Percentiles rank a stretch among this genome's conserved stretches.
phyloP scores from a whole-genome alignment of 495 filamentous ascomycete genomes.

The Aspergillus carlsbadensis region DNA sequence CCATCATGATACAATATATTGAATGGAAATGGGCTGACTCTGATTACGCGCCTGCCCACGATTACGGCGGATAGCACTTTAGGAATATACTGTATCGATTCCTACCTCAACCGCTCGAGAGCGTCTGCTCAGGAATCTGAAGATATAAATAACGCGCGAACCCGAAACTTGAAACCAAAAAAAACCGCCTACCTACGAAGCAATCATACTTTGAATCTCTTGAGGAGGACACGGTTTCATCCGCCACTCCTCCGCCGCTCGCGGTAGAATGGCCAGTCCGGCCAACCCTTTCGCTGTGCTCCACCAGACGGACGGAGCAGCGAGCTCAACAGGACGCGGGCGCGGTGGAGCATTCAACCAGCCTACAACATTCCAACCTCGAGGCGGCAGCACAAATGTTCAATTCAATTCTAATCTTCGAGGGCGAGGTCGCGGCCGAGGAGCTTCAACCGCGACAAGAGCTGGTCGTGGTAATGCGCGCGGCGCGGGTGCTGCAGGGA shows the following conservation, averaged over 20 bases:
- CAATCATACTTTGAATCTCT: neutral
- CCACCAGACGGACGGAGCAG: constrained; percentile 29
- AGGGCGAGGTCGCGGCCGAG: constrained; percentile 34
- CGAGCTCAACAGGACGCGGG: constrained; percentile 32
- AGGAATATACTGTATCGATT: constrained; percentile 14
- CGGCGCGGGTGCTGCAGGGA: constrained; percentile 20
- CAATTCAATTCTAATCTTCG: constrained; percentile 21
- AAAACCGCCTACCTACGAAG: neutral
- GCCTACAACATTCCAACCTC: constrained; percentile 22
- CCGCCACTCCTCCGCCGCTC: constrained; percentile 25
- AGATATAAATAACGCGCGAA: too few relatives aligned
- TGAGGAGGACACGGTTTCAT: constrained; percentile 12
- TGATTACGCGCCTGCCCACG: constrained; percentile 22
- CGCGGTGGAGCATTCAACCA: constrained; percentile 24
- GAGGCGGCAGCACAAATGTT: constrained; percentile 16
- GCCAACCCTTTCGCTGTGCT: constrained; percentile 35
- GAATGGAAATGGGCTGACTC: constrained; percentile 20
- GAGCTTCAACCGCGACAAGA: constrained; percentile 17
- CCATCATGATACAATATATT: constrained; percentile 2
- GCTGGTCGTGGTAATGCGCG: constrained; percentile 25
- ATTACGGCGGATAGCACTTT: constrained; percentile 18
- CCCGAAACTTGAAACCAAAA: too few relatives aligned
- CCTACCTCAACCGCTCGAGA: neutral
- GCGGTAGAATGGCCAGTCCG: constrained; percentile 41
- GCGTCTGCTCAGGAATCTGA: neutral